Conservation (phyloP, 768 basidiomycete genomes). For the Kwoniella botswanensis region DNA sequence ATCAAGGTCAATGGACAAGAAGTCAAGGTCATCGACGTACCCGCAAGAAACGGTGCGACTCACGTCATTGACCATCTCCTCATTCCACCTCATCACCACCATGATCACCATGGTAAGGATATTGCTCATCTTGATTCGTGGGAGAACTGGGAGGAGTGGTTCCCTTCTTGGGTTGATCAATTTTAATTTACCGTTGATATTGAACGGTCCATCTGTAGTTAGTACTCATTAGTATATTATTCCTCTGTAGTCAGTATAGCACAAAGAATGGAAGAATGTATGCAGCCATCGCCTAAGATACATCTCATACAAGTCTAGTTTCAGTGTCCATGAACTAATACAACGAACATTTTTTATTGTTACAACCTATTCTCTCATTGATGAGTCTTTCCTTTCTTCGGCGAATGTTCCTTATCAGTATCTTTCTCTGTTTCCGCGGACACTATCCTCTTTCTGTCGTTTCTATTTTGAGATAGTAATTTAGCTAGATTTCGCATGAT, state of each 20-base stretch:
- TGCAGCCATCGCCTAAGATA: not conserved
- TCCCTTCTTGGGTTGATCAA: slow-evolving; percentile 32
- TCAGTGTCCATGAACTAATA: too few relatives aligned
- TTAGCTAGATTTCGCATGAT: too few relatives aligned
- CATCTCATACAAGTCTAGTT: too few relatives aligned
- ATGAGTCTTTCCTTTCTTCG: too few relatives aligned
- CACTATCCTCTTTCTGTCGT: too few relatives aligned
- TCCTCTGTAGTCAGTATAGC: not conserved
- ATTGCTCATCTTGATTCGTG: slow-evolving; percentile 40
- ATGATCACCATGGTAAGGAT: slow-evolving; percentile 47
- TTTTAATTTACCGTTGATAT: not conserved
- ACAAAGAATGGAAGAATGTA: not conserved
- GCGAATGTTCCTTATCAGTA: too few relatives aligned
- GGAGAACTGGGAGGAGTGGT: slow-evolving; percentile 57
- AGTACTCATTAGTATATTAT: not conserved
- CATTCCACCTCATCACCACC: slow-evolving; percentile 56
- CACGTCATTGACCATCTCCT: slow-evolving; percentile 60
- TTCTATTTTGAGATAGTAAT: too few relatives aligned
- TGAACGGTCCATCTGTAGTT: not conserved
- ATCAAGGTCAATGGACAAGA: slow-evolving; percentile 54
- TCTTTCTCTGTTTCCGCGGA: too few relatives aligned
- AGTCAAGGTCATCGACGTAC: slow-evolving; percentile 62
- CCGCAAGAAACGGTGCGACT: slow-evolving; percentile 66
- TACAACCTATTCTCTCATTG: too few relatives aligned
- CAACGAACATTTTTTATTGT: too few relatives aligned